Base-by-base conservation (phyloP, 2,329 filamentous ascomycete species). In the Claviceps arundinis region DNA sequence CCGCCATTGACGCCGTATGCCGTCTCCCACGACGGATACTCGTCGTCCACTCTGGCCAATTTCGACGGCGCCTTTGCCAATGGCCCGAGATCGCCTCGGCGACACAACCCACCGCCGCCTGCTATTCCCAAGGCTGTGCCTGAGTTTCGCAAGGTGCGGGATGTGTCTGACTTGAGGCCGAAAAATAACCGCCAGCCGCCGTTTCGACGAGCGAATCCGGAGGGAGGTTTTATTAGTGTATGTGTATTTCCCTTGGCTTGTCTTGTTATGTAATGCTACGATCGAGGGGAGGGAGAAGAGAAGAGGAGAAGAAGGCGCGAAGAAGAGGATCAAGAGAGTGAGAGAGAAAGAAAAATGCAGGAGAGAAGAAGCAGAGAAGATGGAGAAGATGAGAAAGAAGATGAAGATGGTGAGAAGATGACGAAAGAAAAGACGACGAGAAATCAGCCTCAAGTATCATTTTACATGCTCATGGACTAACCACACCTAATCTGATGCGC, bases 181-280 rank as follows among this genome's bases (percentile, higher is more conserved):
- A 87, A 85, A 64, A 82, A 93, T 65, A 95, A 91, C 67, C 64
- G 80, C 19, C 93, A 98, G 65, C 93, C 93, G 51, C 80, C 89
- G 1, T 97, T 95, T 65, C 81, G 93, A 60, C 82, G 93, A 69
- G 93, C 93, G 52, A 94, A 95, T 61, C 93, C 93, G 2, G 93
- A 98, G 65, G 93, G 93, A 50, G 93, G 93, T 48, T 98, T 98
- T 65, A 95, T 98, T 66, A 97, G 93, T 68, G 89, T 94, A 77
- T 71, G 87, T 65, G 16, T 42, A 34, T 11, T 34, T 7, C 22
- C 14, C 17, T 34, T 34, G 30, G 30, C 14, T n/a, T 30, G 40
- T 43, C 14, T 30, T 47, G 30, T 11, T 37, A 26, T 17, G 40
- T 5, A n/a, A 22, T 37, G 30, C 30, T 34, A 34, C 9, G 30